These are phyloP conservation scores for Sherardia arvensis DNA, from an alignment of 257 asterid species.

Conservation along the genomic window DNA sequence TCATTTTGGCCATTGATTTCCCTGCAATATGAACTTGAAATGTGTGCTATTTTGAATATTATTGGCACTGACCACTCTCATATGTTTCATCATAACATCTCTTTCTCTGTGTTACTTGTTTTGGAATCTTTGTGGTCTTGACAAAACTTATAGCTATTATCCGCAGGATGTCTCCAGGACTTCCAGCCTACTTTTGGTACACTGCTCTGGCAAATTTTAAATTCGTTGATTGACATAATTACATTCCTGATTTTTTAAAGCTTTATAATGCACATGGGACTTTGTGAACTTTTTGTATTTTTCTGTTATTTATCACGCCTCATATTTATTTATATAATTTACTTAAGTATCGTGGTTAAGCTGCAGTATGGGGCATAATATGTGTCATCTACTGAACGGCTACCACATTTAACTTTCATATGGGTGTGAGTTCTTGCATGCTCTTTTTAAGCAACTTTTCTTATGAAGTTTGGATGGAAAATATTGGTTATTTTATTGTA, in stretches of 20 bases:
- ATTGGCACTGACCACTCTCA: not conserved
- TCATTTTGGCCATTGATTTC: not conserved
- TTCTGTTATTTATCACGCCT: not conserved
- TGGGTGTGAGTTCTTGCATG: not conserved
- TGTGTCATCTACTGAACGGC: not conserved
- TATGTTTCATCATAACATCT: constrained; percentile 3
- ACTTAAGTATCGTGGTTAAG: not conserved
- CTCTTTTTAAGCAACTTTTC: not conserved
- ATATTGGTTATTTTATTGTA: not conserved
- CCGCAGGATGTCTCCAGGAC: constrained; percentile 92
- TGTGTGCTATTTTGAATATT: not conserved
- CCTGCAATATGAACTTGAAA: not conserved
- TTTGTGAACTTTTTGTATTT: not conserved
- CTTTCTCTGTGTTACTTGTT: not conserved
- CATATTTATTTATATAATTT: not conserved
- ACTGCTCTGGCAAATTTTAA: constrained; percentile 6
- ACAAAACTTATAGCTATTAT: constrained; percentile 57
- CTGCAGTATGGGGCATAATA: not conserved
- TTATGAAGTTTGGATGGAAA: not conserved
- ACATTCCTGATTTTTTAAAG: not conserved
- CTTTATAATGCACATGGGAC: not conserved
- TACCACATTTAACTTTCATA: not conserved
- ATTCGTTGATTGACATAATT: constrained; percentile 10
- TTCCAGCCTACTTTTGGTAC: constrained; percentile 83
- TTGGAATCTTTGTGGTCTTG: constrained; percentile 39